phyloP scores from a whole-genome alignment of 78 protist genomes.

The Dictyostelium intermedium region DNA sequence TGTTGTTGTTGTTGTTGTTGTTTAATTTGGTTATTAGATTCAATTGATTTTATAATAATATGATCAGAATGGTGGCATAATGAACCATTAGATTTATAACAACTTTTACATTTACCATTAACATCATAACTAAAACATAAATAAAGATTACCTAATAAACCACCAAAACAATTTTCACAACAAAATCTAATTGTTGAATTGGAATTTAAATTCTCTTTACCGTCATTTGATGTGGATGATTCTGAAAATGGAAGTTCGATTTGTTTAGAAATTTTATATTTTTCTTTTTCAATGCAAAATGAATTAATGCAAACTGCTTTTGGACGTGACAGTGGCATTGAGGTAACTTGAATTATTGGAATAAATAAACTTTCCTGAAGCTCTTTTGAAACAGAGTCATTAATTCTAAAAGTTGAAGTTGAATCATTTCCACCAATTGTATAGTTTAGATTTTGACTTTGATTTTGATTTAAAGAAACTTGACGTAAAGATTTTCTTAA shows the following conservation, averaged over 20 bases:
- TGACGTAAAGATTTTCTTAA: background rate
- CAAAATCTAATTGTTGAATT: background rate
- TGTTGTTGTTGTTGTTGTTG: background rate
- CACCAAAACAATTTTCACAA: conserved; percentile 7
- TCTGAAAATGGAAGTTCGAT: background rate
- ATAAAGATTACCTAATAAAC: background rate
- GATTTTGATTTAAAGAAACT: background rate
- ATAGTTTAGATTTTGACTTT: background rate
- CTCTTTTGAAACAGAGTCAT: background rate
- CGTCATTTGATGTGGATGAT: background rate
- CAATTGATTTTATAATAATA: background rate
- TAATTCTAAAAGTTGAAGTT: background rate
- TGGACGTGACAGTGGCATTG: background rate
- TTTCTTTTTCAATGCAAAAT: conserved; percentile 9
- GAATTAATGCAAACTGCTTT: background rate
- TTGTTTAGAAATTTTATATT: background rate
- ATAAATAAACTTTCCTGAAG: background rate
- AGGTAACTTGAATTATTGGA: background rate
- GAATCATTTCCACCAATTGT: background rate
- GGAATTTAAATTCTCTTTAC: background rate
- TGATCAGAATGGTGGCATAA: background rate
- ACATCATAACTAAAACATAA: background rate
- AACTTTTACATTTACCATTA: conserved; percentile 3
- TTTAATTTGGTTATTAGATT: background rate
- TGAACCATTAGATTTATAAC: background rate